Evolutionary conservation across 805 yeast genomes (phyloP).

Genomic region (Kuraishia floccosa): DNA sequence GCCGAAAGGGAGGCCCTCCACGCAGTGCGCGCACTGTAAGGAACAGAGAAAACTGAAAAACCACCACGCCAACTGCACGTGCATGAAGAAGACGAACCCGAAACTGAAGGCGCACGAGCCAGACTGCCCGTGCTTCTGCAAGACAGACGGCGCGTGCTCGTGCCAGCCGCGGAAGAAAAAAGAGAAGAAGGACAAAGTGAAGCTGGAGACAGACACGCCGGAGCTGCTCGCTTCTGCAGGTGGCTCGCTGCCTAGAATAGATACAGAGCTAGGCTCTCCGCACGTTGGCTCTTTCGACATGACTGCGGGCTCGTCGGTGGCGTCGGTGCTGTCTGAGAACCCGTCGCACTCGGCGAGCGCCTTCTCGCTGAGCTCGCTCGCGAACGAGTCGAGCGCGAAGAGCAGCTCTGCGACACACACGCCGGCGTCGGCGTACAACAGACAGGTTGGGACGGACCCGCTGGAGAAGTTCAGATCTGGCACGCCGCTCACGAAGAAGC

Average conservation of each 20-base stretch:
- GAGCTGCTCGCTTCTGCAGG: background rate
- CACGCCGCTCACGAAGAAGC: constrained; percentile 3
- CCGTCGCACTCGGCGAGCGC: background rate
- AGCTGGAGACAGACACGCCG: background rate
- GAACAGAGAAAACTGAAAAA: constrained; percentile 59
- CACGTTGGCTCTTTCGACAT: background rate
- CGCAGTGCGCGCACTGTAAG: constrained; percentile 83
- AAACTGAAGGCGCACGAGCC: constrained; percentile 10
- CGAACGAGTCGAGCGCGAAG: background rate
- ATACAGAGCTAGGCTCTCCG: background rate
- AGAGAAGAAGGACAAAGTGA: background rate
- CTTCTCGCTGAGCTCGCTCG: background rate
- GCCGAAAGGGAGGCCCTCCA: constrained; percentile 93
- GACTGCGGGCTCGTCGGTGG: background rate
- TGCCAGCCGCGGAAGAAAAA: constrained; percentile 16
- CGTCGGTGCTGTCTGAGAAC: background rate
- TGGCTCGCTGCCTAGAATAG: background rate
- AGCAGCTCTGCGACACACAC: too few species aligned
- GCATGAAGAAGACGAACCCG: constrained; percentile 37
- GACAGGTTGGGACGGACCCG: constrained; percentile 21
- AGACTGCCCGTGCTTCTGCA: constrained; percentile 18
- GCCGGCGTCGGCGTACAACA: constrained; percentile 4
- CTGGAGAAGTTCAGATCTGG: constrained; percentile 13
- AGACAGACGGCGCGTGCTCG: constrained; percentile 18
- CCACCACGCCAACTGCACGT: constrained; percentile 59